Percentiles rank a stretch among this genome's conserved stretches.
phyloP scores from a whole-genome alignment of 257 asterid species.

The Cynanchum wilfordii region DNA sequence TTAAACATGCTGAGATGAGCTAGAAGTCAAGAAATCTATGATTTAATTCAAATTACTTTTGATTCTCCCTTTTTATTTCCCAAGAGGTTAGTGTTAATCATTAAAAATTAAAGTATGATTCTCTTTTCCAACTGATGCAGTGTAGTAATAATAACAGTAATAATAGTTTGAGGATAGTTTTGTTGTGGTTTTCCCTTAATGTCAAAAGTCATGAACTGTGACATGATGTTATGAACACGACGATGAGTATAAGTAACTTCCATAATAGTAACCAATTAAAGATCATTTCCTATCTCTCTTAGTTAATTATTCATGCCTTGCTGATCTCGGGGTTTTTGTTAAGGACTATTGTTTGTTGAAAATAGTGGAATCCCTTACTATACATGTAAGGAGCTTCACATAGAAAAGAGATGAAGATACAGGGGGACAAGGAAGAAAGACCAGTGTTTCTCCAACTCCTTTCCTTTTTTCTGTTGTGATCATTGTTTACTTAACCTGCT shows the following conservation, averaged over 20 bases:
- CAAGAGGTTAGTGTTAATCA: background rate
- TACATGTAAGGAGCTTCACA: background rate
- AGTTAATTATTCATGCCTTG: background rate
- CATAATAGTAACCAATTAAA: background rate
- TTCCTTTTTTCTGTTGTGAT: background rate
- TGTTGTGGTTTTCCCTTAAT: background rate
- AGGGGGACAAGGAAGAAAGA: background rate
- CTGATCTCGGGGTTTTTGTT: background rate
- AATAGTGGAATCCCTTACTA: background rate
- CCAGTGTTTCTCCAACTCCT: background rate
- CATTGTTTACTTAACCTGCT: slow-evolving; percentile 48
- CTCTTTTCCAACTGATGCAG: background rate
- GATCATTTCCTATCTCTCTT: background rate
- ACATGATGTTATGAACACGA: background rate
- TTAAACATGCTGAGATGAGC: background rate
- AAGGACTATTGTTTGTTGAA: background rate
- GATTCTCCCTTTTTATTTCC: background rate
- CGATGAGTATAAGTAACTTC: background rate
- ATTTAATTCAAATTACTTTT: background rate
- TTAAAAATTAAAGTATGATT: background rate
- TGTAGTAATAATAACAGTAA: background rate
- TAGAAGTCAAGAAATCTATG: background rate
- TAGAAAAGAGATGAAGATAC: background rate
- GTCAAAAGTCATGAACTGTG: background rate
- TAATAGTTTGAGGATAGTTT: background rate